Evolutionary conservation across 2,329 filamentous ascomycete genomes (phyloP), one percentile per base, ranked within the genome.

Genomic region (Monilinia vaccinii-corymbosi): DNA sequence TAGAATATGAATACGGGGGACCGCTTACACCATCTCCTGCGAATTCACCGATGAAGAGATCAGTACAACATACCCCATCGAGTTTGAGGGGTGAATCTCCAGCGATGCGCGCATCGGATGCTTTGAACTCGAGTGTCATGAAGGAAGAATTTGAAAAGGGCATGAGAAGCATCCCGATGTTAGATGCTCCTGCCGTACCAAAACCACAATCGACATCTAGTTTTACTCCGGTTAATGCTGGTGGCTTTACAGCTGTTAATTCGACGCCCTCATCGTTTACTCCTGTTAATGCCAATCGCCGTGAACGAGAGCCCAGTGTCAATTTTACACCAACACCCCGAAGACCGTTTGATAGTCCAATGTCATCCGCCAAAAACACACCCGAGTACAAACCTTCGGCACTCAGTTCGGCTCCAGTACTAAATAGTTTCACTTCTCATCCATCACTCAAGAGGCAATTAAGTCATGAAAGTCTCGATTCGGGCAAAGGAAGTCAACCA

Each of bases 1-100:
- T 97, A 11, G 93, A 97, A 72, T 83, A 89, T 64, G 92, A 97
- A 73, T 91, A 97, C 70, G 93, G 93, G 61, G 94, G 93, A 1
- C 91, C 93, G 18, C 84, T 94, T 63, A 97, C 92, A 0, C 85
- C 86, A 21, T 87, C 84, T 4, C 91, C 93, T 3, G 75, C 87
- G 71, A 74, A 90, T 75, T 87, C 85, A 38, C 91, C 93, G 1
- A 78, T 91, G 70, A 92, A 86, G 70, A 80, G 81, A 60, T 85
- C 82, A 7, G 78, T 75, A 58, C 78, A 81, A 68, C 79, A 84
- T 64, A 85, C 83, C 0, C 83, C 83, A 0, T 78, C 78, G 1
- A 82, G 80, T 63, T 72, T 81, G 1, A 76, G 81, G 57, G 81
- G 79, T 5, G 84, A 89, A 51, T 92, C 89, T 1, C 87, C 91